phyloP scores from a whole-genome alignment of 768 basidiomycete species.

The Leucogyrophana mollusca region DNA sequence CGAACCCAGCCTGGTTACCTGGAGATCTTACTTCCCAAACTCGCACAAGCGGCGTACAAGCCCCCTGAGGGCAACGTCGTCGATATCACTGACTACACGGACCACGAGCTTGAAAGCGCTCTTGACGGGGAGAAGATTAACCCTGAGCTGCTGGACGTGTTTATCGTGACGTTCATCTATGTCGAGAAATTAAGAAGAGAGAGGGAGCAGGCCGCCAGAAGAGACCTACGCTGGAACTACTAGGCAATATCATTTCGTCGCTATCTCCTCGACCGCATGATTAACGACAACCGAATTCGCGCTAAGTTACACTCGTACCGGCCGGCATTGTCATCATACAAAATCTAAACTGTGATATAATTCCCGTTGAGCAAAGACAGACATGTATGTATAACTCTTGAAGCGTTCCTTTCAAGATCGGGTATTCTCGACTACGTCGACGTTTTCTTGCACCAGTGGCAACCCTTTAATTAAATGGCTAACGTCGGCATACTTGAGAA shows the following conservation, averaged over 20 bases:
- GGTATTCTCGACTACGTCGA: slow-evolving; percentile 37
- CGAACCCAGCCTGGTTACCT: background rate
- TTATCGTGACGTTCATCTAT: slow-evolving; percentile 1
- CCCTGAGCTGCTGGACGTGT: background rate
- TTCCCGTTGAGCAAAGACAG: too few relatives aligned
- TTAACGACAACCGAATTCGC: too few relatives aligned
- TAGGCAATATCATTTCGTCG: too few relatives aligned
- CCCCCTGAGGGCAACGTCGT: background rate
- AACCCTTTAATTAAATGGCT: slow-evolving; percentile 47
- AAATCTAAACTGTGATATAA: too few relatives aligned
- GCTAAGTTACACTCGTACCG: too few relatives aligned
- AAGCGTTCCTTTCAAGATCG: background rate
- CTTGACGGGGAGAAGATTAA: background rate
- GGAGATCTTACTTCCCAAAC: background rate
- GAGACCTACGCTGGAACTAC: background rate
- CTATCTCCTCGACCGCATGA: too few relatives aligned
- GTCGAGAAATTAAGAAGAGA: background rate
- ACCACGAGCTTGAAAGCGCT: background rate
- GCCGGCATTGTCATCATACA: too few relatives aligned
- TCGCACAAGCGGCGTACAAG: background rate
- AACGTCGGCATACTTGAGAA: slow-evolving; percentile 55
- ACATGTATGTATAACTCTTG: too few relatives aligned
- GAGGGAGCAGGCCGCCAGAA: background rate
- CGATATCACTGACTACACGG: background rate
- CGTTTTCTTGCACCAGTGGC: slow-evolving; percentile 45